These are phyloP conservation scores for Bolboschoenoplectus hybrid DNA, from an alignment of 202 grass and related monocot genomes.

Conservation along the genomic window DNA sequence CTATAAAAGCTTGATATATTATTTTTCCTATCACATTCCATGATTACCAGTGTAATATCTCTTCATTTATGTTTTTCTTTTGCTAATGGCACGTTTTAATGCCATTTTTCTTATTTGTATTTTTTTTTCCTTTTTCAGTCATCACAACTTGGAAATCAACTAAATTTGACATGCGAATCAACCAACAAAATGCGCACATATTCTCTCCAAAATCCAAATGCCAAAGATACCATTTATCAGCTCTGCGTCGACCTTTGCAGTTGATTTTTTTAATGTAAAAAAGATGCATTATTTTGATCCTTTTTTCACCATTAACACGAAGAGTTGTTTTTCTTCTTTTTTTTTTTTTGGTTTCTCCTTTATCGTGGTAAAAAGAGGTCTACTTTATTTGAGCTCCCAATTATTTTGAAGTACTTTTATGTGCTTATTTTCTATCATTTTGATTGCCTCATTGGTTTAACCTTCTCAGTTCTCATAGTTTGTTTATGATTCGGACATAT, in stretches of 20 bases:
- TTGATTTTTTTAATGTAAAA: slow-evolving; percentile 41
- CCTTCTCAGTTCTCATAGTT: background rate
- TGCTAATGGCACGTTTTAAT: background rate
- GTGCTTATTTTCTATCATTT: background rate
- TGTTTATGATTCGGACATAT: background rate
- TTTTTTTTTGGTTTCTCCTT: background rate
- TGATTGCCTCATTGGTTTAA: slow-evolving; percentile 5
- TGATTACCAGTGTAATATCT: background rate
- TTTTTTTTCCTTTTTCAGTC: slow-evolving; percentile 55
- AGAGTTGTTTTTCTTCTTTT: background rate
- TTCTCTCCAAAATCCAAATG: slow-evolving; percentile 51
- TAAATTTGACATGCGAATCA: slow-evolving; percentile 72
- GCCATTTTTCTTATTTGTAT: slow-evolving; percentile 9
- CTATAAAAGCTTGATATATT: background rate
- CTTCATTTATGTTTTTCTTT: slow-evolving; percentile 23
- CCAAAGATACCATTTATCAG: slow-evolving; percentile 53
- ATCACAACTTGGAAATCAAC: slow-evolving; percentile 55
- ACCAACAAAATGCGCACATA: slow-evolving; percentile 60
- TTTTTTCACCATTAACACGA: slow-evolving; percentile 20
- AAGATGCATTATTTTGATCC: background rate
- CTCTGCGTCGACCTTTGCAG: slow-evolving; percentile 73
- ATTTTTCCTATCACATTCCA: background rate
- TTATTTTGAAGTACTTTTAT: background rate
- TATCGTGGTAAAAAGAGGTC: slow-evolving; percentile 9
- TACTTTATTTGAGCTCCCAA: slow-evolving; percentile 3